Percentiles rank a stretch among this genome's conserved stretches.
Conservation (phyloP, 2,329 filamentous ascomycete genomes). For the Colletotrichum gigasporum region DNA sequence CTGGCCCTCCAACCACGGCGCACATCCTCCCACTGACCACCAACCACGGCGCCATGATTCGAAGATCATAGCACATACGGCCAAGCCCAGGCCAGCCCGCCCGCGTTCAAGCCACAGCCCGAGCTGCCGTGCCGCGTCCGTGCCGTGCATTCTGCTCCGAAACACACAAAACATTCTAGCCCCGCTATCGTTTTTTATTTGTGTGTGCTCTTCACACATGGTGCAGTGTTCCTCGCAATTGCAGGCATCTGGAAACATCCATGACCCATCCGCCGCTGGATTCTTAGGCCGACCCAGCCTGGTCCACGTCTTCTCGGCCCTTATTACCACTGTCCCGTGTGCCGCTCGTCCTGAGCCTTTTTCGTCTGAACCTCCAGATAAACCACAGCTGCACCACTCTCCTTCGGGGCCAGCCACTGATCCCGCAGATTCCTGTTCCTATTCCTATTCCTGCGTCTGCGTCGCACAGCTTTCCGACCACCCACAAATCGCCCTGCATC, state of each 20-base stretch:
- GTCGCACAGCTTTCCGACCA: slow-evolving; percentile 4
- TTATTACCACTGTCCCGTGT: slow-evolving; percentile 20
- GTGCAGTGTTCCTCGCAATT: neutral
- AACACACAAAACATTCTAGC: slow-evolving; percentile 7
- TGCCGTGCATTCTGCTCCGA: slow-evolving; percentile 7
- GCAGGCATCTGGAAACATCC: slow-evolving; percentile 29
- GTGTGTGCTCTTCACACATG: neutral
- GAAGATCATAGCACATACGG: neutral
- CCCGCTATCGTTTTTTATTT: slow-evolving; percentile 18
- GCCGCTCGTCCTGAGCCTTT: slow-evolving; percentile 12
- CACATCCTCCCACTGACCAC: neutral
- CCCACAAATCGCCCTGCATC: slow-evolving; percentile 19
- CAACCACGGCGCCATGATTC: neutral
- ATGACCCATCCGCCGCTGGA: slow-evolving; percentile 28
- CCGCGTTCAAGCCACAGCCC: slow-evolving; percentile 1
- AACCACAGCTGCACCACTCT: neutral
- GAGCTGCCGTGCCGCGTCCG: slow-evolving; percentile 9
- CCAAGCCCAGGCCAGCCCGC: neutral
- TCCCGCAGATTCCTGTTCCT: too few relatives aligned
- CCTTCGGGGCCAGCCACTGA: neutral
- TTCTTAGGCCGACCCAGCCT: slow-evolving; percentile 5
- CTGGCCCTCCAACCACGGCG: neutral
- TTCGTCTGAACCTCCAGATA: slow-evolving; percentile 27
- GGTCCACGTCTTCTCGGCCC: slow-evolving; percentile 4
- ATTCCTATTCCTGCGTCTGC: too few relatives aligned